Evolutionary conservation across 148 eudicot species (phyloP).

Genomic region (Silene conica): DNA sequence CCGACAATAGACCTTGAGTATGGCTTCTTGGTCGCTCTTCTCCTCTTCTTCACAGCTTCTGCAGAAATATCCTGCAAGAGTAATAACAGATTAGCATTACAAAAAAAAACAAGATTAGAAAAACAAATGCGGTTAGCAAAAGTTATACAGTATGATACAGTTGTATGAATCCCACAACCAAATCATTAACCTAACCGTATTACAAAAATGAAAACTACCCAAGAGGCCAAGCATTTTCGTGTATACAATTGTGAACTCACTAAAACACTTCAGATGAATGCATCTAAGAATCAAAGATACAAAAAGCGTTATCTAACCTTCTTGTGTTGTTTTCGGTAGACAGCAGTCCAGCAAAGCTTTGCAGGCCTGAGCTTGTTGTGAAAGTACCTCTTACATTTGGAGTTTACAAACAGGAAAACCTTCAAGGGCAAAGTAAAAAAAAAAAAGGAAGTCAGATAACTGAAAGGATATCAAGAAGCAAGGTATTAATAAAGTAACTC

Average conservation of each 20-base stretch:
- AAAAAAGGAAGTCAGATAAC: background rate
- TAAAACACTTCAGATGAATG: background rate
- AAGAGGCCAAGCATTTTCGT: background rate
- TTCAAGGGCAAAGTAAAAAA: background rate
- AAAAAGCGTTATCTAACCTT: conserved; percentile 34
- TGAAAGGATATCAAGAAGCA: background rate
- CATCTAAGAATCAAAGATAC: background rate
- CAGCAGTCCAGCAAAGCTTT: conserved; percentile 68
- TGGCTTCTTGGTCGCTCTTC: conserved; percentile 62
- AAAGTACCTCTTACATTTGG: conserved; percentile 73
- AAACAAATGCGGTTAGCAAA: too few relatives aligned
- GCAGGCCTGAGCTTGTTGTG: conserved; percentile 61
- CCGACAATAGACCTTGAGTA: conserved; percentile 73
- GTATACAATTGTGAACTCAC: background rate
- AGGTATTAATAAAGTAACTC: background rate
- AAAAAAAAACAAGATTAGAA: too few relatives aligned
- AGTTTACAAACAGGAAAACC: conserved; percentile 60
- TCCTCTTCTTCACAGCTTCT: conserved; percentile 71
- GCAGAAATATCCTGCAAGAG: conserved; percentile 49
- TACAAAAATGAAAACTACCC: too few relatives aligned
- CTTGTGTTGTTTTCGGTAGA: conserved; percentile 69
- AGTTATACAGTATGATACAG: too few relatives aligned
- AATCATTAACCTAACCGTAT: too few relatives aligned
- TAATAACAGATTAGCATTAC: background rate
- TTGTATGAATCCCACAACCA: background rate